Percentiles rank a stretch among this genome's conserved stretches.
Conservation (phyloP, 2,329 filamentous ascomycete species). For the Aspergillus arachidicola region DNA sequence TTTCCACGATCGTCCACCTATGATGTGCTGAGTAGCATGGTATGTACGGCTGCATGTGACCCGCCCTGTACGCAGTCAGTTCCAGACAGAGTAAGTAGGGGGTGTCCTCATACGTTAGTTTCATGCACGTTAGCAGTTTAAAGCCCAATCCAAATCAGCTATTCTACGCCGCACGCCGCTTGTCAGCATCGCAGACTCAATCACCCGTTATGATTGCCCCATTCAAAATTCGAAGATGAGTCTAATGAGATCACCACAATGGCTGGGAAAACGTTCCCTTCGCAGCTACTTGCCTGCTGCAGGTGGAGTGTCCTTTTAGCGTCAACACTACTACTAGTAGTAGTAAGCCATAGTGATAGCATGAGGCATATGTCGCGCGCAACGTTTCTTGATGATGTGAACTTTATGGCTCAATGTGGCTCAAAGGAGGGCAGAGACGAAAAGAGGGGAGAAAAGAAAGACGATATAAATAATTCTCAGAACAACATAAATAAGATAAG, state of each 20-base stretch:
- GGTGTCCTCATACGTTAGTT: background rate
- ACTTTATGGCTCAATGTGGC: background rate
- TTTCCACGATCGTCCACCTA: background rate
- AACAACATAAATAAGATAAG: background rate
- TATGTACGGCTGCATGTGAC: background rate
- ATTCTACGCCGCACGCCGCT: background rate
- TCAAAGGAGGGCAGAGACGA: background rate
- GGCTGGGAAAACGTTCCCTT: background rate
- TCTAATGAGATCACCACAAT: background rate
- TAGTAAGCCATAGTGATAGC: background rate
- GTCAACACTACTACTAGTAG: background rate
- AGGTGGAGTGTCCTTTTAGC: background rate
- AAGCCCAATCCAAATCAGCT: background rate
- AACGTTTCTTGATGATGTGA: background rate
- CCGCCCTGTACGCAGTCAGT: background rate
- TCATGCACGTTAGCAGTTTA: background rate
- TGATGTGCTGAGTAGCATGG: background rate
- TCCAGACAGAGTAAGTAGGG: background rate
- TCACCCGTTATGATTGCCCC: background rate
- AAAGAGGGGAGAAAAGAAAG: background rate
- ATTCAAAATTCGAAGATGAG: background rate
- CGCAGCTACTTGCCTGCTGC: background rate
- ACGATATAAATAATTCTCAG: background rate
- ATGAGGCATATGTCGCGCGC: background rate
- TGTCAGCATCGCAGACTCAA: background rate